These are phyloP conservation scores for Coleophoma cylindrospora DNA, from an alignment of 2,329 filamentous ascomycete genomes.

Conservation along the genomic window DNA sequence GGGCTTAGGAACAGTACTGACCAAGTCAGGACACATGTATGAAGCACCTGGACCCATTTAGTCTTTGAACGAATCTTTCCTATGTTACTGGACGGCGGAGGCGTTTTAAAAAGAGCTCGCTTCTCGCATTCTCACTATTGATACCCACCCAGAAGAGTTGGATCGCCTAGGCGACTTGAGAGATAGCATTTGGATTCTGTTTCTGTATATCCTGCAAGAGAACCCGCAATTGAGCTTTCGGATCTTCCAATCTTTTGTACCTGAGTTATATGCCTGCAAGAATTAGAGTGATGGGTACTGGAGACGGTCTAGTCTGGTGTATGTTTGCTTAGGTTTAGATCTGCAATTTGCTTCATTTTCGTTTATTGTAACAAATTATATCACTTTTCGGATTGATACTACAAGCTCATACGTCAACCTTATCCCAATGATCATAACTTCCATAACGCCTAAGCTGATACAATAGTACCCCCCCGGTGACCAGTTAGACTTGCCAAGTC, in stretches of 20 bases:
- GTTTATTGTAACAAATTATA: too few species aligned
- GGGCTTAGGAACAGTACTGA: slow-evolving; percentile 79
- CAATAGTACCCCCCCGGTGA: too few species aligned
- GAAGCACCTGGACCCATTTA: slow-evolving; percentile 48
- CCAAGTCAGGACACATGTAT: slow-evolving; percentile 66
- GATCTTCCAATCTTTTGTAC: too few species aligned
- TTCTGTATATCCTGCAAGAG: slow-evolving; percentile 12
- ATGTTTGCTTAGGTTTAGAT: not conserved
- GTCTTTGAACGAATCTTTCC: not conserved
- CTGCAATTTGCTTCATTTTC: not conserved
- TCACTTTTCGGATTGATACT: too few species aligned
- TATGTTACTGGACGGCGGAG: not conserved
- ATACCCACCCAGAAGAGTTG: slow-evolving; percentile 13
- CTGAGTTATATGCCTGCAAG: too few species aligned
- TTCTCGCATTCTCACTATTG: slow-evolving; percentile 8
- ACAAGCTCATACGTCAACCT: too few species aligned
- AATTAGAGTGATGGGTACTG: too few species aligned
- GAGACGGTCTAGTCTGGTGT: too few species aligned
- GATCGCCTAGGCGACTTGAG: slow-evolving; percentile 10
- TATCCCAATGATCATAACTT: too few species aligned
- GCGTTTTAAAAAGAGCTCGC: slow-evolving; percentile 9
- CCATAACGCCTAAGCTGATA: too few species aligned
- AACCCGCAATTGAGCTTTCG: too few species aligned
- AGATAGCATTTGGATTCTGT: slow-evolving; percentile 4
- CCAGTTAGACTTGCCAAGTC: too few species aligned